Percentiles rank a stretch among this genome's conserved stretches.
phyloP scores from a whole-genome alignment of 768 basidiomycete genomes.

The Agaricus sinodeliciosus region DNA sequence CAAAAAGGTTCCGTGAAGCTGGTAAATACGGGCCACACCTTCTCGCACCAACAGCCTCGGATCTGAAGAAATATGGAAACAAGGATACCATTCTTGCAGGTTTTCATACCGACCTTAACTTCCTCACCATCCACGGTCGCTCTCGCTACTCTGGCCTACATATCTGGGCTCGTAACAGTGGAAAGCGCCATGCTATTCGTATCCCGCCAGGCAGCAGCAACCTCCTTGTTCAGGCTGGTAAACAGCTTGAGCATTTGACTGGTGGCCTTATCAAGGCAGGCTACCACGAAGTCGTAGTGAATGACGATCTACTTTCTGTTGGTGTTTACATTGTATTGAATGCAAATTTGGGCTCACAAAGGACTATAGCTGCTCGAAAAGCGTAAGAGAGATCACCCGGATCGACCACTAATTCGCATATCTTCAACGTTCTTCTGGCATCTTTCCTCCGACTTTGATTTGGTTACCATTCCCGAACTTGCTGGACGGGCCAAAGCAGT shows the following conservation, averaged over 20 bases:
- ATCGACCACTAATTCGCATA: constrained; percentile 89
- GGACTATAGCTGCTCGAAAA: constrained; percentile 50
- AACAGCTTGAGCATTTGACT: constrained; percentile 85
- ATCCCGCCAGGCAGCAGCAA: constrained; percentile 77
- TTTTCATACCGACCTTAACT: constrained; percentile 93
- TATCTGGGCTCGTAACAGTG: constrained; percentile 93
- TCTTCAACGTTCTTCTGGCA: constrained; percentile 98
- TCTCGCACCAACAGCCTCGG: constrained; percentile 90
- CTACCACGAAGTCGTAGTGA: constrained; percentile 93
- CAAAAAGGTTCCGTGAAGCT: constrained; percentile 67
- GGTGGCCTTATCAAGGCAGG: constrained; percentile 88
- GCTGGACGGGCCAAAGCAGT: constrained; percentile 38
- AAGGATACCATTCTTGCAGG: constrained; percentile 87
- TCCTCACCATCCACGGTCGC: constrained; percentile 86
- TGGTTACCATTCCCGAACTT: constrained; percentile 58
- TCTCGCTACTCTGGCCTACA: constrained; percentile 84
- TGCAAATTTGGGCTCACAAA: background rate
- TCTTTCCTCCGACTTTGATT: constrained; percentile 76
- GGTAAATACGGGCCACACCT: constrained; percentile 90
- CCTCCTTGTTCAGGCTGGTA: constrained; percentile 91
- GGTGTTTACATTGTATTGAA: constrained; percentile 14
- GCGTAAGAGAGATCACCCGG: constrained; percentile 50
- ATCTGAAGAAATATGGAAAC: constrained; percentile 71
- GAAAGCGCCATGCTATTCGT: constrained; percentile 81
- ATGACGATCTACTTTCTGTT: constrained; percentile 68